Evolutionary conservation across 2,329 filamentous ascomycete genomes (phyloP).

Genomic region (Arthrobotrys sinensis): DNA sequence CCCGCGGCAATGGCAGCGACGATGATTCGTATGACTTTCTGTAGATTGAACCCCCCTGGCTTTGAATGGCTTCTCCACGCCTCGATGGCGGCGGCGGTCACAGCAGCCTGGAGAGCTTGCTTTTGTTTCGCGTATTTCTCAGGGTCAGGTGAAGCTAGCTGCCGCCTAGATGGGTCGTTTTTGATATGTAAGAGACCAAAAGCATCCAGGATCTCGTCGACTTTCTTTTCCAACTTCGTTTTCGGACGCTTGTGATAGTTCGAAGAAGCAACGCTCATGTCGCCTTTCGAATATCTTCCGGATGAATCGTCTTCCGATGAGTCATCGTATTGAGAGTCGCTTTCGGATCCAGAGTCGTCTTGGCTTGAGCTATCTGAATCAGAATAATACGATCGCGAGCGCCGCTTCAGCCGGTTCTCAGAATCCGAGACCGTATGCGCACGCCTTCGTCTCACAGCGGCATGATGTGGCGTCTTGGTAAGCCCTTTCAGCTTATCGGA

Average conservation of each 20-base stretch:
- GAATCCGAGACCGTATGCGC: conserved; percentile 37
- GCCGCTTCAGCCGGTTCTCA: conserved; percentile 25
- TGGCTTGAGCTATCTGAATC: conserved; percentile 28
- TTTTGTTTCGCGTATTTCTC: conserved; percentile 58
- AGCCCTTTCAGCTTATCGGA: conserved; percentile 37
- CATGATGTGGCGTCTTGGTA: conserved; percentile 9
- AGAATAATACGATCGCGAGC: conserved; percentile 2
- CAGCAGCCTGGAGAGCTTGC: conserved; percentile 55
- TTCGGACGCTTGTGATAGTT: conserved; percentile 36
- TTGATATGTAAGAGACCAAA: conserved; percentile 57
- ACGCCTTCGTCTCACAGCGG: not conserved
- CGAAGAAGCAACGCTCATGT: conserved; percentile 49
- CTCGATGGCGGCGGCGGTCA: conserved; percentile 56
- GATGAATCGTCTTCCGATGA: conserved; percentile 24
- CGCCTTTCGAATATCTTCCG: conserved; percentile 11
- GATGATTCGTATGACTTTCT: conserved; percentile 51
- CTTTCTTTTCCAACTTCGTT: conserved; percentile 47
- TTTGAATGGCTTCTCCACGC: conserved; percentile 58
- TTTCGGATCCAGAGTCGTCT: not conserved
- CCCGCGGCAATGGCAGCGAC: conserved; percentile 55
- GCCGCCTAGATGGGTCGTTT: conserved; percentile 45
- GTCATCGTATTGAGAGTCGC: conserved; percentile 6
- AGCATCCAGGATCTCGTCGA: conserved; percentile 48
- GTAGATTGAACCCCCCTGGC: conserved; percentile 51
- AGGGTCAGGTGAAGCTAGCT: conserved; percentile 56